These are phyloP conservation scores for Saururus chinensis DNA, from an alignment of 164 flowering plant species.

Conservation along the genomic window DNA sequence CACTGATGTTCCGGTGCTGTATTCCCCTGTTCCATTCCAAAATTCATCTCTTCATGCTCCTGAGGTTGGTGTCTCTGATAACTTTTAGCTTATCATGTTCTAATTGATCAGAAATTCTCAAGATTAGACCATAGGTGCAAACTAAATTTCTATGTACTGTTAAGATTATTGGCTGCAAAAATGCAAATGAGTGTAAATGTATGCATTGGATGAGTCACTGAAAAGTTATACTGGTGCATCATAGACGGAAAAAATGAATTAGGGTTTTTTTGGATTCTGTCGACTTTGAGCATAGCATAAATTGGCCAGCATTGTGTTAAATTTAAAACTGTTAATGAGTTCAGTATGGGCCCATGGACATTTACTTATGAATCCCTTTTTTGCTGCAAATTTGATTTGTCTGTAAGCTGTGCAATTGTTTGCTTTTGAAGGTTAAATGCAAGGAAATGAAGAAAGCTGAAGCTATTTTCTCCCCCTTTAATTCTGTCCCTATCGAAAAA, in stretches of 20 bases:
- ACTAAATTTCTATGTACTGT: no score
- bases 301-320: no score
- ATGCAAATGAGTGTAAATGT: no score
- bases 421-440: conserved; percentile 58
- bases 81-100: no score
- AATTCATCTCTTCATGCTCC: conserved; percentile 81
- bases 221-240: no score
- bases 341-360: background rate
- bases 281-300: no score
- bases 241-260: no score
- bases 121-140: no score
- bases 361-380: background rate
- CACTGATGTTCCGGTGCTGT: conserved; percentile 73
- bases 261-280: no score
- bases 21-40: conserved; percentile 71
- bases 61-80: conserved; percentile 64
- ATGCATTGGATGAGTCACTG: background rate
- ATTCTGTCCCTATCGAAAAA: conserved; percentile 12
- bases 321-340: no score
- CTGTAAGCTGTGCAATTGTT: background rate
- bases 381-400: background rate
- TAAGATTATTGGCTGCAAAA: no score
- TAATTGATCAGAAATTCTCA: no score
- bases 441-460: conserved; percentile 52
- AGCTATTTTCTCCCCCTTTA: conserved; percentile 17